phyloP scores from a whole-genome alignment of 257 asterid genomes.

The Agastache rugosa region DNA sequence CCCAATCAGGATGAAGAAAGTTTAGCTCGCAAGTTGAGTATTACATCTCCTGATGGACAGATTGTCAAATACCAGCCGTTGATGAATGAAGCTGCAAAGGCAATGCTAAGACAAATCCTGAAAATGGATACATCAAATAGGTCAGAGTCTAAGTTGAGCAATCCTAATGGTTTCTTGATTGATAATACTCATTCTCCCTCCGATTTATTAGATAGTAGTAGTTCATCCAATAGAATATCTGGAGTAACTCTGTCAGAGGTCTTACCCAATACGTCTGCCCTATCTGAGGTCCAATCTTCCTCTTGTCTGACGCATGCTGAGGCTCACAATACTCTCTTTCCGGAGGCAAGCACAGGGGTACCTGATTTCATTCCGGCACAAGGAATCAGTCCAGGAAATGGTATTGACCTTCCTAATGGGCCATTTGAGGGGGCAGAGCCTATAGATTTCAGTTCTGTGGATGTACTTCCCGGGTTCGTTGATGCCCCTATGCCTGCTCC shows the following conservation, averaged over 20 bases:
- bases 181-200: slow-evolving; percentile 48
- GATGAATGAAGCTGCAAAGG: slow-evolving; percentile 83
- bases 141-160: slow-evolving; percentile 52
- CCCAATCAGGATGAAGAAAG: slow-evolving; percentile 66
- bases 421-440: slow-evolving; percentile 44
- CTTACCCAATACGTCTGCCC: slow-evolving; percentile 42
- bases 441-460: slow-evolving; percentile 37
- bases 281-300: slow-evolving; percentile 50
- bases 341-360: slow-evolving; percentile 37
- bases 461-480: slow-evolving; percentile 47
- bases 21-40: slow-evolving; percentile 40
- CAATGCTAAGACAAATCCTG: slow-evolving; percentile 64
- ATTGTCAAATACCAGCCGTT: slow-evolving; percentile 69
- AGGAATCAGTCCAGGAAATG: slow-evolving; percentile 38
- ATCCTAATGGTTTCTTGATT: slow-evolving; percentile 55
- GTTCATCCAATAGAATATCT: slow-evolving; percentile 53
- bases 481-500: slow-evolving; percentile 49
- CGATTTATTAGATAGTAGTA: slow-evolving; percentile 46
- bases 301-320: slow-evolving; percentile 37
- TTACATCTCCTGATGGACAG: slow-evolving; percentile 60
- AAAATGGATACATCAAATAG: slow-evolving; percentile 55
- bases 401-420: slow-evolving; percentile 30
- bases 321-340: slow-evolving; percentile 35
- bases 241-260: slow-evolving; percentile 71
- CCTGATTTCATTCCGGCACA: slow-evolving; percentile 47